These are phyloP conservation scores for Paramecium caudatum DNA, from an alignment of 73 alveolate genomes.

Conservation along the genomic window DNA sequence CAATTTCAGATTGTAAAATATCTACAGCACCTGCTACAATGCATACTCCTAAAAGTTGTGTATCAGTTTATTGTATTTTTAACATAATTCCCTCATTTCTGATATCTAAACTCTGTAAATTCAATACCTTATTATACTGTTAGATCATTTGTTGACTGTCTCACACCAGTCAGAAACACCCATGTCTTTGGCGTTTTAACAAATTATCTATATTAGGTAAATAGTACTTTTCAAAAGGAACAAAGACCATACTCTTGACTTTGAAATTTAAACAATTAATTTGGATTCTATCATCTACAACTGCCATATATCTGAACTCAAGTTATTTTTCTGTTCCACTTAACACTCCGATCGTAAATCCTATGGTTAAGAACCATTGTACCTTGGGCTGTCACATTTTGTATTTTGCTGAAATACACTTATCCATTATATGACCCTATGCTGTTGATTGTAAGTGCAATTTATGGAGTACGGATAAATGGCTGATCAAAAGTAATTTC, in stretches of 20 bases:
- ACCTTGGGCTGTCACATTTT: constrained; percentile 33
- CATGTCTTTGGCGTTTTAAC: constrained; percentile 47
- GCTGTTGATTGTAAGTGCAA: constrained; percentile 27
- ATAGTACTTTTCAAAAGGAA: constrained; percentile 15
- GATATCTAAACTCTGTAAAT: neutral
- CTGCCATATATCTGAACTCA: constrained; percentile 15
- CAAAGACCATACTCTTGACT: constrained; percentile 13
- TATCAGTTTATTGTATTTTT: neutral
- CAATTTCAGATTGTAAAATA: constrained; percentile 4
- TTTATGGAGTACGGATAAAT: constrained; percentile 24
- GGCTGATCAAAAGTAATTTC: constrained; percentile 57
- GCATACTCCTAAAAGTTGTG: constrained; percentile 22
- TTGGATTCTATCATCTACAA: constrained; percentile 49
- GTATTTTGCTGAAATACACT: constrained; percentile 11
- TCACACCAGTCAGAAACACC: constrained; percentile 39
- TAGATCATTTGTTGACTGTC: neutral
- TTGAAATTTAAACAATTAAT: constrained; percentile 42
- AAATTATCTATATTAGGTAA: neutral
- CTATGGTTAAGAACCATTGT: neutral
- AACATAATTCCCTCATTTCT: constrained; percentile 37
- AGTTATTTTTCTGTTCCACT: constrained; percentile 14
- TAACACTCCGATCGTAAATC: constrained; percentile 56
- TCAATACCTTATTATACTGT: neutral
- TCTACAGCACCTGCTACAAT: constrained; percentile 53
- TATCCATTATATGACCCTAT: neutral